A percentile compares a stretch with the other conserved stretches of the same genome.
Conservation (phyloP, 2,329 filamentous ascomycete genomes). For the Thielaviopsis ethacetica region DNA sequence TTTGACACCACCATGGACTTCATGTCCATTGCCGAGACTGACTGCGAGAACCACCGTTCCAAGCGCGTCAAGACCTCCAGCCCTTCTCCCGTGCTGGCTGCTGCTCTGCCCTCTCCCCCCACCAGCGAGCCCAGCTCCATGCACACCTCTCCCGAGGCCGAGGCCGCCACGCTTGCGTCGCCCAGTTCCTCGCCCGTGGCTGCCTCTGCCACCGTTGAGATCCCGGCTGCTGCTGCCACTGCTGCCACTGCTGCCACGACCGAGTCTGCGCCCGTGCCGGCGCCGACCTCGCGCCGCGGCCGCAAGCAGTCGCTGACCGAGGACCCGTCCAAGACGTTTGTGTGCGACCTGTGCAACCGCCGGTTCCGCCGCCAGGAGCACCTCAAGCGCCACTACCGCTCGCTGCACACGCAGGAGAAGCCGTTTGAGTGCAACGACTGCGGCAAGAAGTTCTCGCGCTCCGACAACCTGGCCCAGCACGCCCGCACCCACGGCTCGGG, state of each 20-base stretch:
- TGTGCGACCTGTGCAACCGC: slow-evolving; percentile 89
- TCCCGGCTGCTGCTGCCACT: slow-evolving; percentile 16
- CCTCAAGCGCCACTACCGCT: slow-evolving; percentile 95
- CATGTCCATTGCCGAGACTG: background rate
- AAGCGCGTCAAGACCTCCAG: slow-evolving; percentile 39
- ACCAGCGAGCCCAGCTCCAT: slow-evolving; percentile 15
- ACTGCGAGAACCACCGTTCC: slow-evolving; percentile 26
- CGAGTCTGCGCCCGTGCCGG: slow-evolving; percentile 26
- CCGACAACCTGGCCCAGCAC: slow-evolving; percentile 93
- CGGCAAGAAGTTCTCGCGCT: slow-evolving; percentile 97
- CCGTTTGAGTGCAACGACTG: slow-evolving; percentile 96
- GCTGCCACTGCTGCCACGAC: slow-evolving; percentile 24
- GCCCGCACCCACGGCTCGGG: slow-evolving; percentile 83
- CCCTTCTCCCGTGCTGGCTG: slow-evolving; percentile 15
- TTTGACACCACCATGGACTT: slow-evolving; percentile 47
- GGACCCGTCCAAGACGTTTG: slow-evolving; percentile 95
- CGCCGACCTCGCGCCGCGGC: slow-evolving; percentile 71
- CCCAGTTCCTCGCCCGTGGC: slow-evolving; percentile 15
- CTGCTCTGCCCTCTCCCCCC: slow-evolving; percentile 20
- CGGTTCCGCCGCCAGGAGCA: slow-evolving; percentile 97
- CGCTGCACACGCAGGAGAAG: slow-evolving; percentile 96
- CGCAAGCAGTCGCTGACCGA: slow-evolving; percentile 98
- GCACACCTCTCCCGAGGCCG: background rate
- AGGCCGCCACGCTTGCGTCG: background rate
- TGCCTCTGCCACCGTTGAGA: slow-evolving; percentile 19